Evolutionary conservation across 805 yeast genomes (phyloP).

Genomic region (Saccharomycopsis sp.): DNA sequence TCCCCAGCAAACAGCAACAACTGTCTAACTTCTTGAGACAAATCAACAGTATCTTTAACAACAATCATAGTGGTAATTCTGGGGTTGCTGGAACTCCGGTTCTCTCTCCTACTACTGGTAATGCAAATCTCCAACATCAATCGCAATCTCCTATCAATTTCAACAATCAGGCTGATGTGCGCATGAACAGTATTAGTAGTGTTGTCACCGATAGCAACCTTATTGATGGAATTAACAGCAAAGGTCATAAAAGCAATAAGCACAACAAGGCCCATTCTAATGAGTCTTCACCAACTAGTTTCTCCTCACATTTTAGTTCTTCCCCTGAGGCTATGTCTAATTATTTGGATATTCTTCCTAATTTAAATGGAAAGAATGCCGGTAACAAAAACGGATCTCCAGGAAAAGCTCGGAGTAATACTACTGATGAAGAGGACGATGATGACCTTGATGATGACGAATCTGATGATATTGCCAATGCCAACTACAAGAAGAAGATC

Average conservation of each 20-base stretch:
- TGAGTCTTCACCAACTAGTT: slow-evolving; percentile 8
- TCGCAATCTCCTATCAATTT: neutral
- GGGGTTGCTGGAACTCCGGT: neutral
- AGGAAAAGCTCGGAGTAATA: neutral
- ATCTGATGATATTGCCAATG: neutral
- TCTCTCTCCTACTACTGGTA: neutral
- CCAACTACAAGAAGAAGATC: neutral
- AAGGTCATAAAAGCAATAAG: neutral
- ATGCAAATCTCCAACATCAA: neutral
- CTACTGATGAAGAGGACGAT: neutral
- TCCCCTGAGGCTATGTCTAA: slow-evolving; percentile 1
- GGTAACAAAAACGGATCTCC: neutral
- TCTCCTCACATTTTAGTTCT: slow-evolving; percentile 8
- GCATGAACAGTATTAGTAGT: neutral
- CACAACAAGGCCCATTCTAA: neutral
- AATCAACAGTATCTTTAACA: neutral
- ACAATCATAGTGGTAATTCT: neutral
- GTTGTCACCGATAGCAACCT: neutral
- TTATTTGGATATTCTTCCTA: neutral
- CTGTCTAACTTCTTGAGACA: neutral
- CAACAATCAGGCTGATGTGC: neutral
- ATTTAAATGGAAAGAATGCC: neutral
- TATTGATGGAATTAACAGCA: neutral
- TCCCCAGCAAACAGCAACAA: neutral
- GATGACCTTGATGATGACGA: neutral